Evolutionary conservation across 805 yeast genomes (phyloP).

Genomic region (Wickerhamiella azyma): DNA sequence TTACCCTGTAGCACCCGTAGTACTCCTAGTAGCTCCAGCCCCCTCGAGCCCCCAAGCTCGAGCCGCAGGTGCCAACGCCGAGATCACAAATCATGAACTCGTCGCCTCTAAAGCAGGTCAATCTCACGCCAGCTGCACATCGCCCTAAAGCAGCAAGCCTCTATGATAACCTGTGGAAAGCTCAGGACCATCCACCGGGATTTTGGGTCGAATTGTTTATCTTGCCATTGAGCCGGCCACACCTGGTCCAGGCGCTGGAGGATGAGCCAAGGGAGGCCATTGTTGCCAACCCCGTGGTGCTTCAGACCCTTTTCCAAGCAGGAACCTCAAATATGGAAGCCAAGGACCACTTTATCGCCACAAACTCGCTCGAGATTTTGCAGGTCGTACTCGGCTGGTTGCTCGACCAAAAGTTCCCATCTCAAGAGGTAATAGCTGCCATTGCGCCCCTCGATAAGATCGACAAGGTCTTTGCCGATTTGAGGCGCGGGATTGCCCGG

Average conservation of each 20-base stretch:
- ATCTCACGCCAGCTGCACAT: conserved; percentile 16
- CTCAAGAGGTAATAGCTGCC: conserved; percentile 22
- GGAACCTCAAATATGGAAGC: conserved; percentile 17
- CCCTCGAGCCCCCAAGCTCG: too few relatives aligned
- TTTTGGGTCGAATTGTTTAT: conserved; percentile 26
- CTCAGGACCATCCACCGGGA: conserved; percentile 19
- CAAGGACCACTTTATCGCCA: conserved; percentile 10
- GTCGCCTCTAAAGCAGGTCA: conserved; percentile 21
- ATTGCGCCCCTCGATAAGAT: conserved; percentile 27
- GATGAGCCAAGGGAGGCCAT: conserved; percentile 13
- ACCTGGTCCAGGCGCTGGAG: conserved; percentile 12
- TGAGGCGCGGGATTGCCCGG: conserved; percentile 20
- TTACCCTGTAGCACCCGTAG: too few relatives aligned
- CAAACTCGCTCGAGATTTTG: conserved; percentile 19
- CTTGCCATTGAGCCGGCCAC: conserved; percentile 18
- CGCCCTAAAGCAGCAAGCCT: conserved; percentile 26
- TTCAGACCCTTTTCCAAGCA: conserved; percentile 17
- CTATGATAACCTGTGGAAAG: conserved; percentile 24
- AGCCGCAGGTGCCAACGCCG: background rate
- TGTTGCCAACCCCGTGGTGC: conserved; percentile 15
- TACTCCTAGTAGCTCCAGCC: too few relatives aligned
- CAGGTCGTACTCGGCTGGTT: conserved; percentile 21
- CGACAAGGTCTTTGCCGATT: conserved; percentile 21
- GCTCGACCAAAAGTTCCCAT: conserved; percentile 20
- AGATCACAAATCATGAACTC: conserved; percentile 8